Evolutionary conservation across 495 filamentous ascomycete genomes (phyloP), one percentile per base, ranked within the genome.

Genomic region (Annulohypoxylon stygium): DNA sequence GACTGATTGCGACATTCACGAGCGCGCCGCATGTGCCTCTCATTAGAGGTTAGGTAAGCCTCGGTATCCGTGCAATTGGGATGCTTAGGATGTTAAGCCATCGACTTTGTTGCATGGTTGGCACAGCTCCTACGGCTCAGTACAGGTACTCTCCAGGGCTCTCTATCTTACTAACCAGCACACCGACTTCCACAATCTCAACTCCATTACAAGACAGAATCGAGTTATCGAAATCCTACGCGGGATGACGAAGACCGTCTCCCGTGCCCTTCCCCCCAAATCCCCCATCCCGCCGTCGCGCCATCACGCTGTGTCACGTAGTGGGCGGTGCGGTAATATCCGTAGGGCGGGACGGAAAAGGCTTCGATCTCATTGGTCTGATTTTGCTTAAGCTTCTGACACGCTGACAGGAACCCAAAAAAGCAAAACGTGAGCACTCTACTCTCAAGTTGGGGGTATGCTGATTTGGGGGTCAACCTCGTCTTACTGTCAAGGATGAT

Each of bases 181-280:
- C 8, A 63, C 41, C 23, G 57, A n/a, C 43, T 30, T 30, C 30
- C 5, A 30, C 30, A 30, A 30, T 30, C 36, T 23, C 9, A 25
- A 66, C 26, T 41, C 41, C n/a, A 68, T 68, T 61, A 53, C 47
- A 18, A 45, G 33, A 53, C 47, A 43, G 36, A 48, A 18, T 36
- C 36, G 43, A 60, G 41, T 41, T 51, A 61, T 61, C 3, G 48
- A 67, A 51, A 66, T 71, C 69, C 63, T 67, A 57, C 69, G 63
- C 62, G 69, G 69, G 55, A 66, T 65, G 47, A n/a, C n/a, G 47
- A 65, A 47, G 25, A 20, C 34, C 41, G 5, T 25, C 30, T 54
- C 33, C 54, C 55, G 20, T 57, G 20, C 7, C 20, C 30, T 51
- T 10, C 69, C 37, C 8, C 68, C 43, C 43, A 47, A 43, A 43